phyloP scores from a whole-genome alignment of 2,329 filamentous ascomycete species.

The Trichoderma koningiopsis region DNA sequence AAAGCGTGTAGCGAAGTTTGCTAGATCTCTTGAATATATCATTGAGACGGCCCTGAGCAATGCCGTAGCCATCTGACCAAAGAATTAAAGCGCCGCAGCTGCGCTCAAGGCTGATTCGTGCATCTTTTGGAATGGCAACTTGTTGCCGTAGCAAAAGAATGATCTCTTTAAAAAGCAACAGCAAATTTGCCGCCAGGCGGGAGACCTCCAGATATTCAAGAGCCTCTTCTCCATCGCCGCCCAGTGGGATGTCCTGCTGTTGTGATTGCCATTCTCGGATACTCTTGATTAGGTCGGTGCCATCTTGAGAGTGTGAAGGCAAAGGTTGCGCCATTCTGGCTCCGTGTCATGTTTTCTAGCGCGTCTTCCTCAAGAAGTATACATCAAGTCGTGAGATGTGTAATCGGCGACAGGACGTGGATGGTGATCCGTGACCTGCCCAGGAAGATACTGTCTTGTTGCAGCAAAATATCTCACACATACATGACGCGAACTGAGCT shows the following conservation, averaged over 20 bases:
- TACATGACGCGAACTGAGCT: neutral
- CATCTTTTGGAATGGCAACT: neutral
- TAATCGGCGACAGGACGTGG: neutral
- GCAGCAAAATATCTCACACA: neutral
- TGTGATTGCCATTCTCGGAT: neutral
- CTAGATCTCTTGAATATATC: neutral
- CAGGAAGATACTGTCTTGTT: neutral
- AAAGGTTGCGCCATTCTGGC: neutral
- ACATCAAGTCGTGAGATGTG: neutral
- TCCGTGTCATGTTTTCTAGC: neutral
- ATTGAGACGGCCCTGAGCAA: neutral
- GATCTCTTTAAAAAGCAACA: neutral
- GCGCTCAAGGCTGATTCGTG: neutral
- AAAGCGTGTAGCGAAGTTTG: neutral
- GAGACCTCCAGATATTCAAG: neutral
- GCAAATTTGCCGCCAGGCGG: neutral
- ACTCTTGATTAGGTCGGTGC: neutral
- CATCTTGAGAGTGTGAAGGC: neutral
- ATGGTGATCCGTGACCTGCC: neutral
- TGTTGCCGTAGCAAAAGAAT: neutral
- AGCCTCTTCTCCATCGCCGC: neutral
- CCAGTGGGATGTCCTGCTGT: neutral
- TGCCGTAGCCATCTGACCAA: conserved; percentile 3
- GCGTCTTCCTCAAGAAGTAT: too few species aligned
- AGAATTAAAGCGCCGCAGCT: conserved; percentile 7